phyloP scores from a whole-genome alignment of 2,329 filamentous ascomycete genomes.

The Fusarium sp. region DNA sequence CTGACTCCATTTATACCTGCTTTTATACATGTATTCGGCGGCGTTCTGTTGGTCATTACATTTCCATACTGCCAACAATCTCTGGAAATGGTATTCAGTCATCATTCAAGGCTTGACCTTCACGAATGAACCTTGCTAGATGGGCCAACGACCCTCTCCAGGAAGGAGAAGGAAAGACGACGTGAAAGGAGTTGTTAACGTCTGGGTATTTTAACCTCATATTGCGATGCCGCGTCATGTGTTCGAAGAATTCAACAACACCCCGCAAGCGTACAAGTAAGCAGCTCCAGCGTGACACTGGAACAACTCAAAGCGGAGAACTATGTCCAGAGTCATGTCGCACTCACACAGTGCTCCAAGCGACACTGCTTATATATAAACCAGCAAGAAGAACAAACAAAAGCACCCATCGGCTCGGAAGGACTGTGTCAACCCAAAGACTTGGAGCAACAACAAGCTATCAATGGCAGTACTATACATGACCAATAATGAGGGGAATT shows the following conservation, averaged over 20 bases:
- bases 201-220: not conserved
- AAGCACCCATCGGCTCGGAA: not conserved
- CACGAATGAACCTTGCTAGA: too few species aligned
- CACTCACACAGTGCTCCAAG: not conserved
- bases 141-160: not conserved
- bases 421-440: not conserved
- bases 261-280: not conserved
- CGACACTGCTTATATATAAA: not conserved
- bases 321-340: not conserved
- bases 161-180: not conserved
- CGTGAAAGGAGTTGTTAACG: not conserved
- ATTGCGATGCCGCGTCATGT: not conserved
- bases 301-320: too few species aligned
- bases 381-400: not conserved
- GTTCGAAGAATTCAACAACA: not conserved
- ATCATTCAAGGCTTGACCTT: not conserved
- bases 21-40: not conserved
- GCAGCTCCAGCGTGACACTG: not conserved
- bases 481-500: too few species aligned
- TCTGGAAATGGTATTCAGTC: not conserved
- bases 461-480: not conserved
- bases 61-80: too few species aligned
- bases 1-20: not conserved
- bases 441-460: not conserved
- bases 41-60: fast-evolving